phyloP scores from a whole-genome alignment of 2,329 filamentous ascomycete genomes.

The Talaromyces atroroseus region DNA sequence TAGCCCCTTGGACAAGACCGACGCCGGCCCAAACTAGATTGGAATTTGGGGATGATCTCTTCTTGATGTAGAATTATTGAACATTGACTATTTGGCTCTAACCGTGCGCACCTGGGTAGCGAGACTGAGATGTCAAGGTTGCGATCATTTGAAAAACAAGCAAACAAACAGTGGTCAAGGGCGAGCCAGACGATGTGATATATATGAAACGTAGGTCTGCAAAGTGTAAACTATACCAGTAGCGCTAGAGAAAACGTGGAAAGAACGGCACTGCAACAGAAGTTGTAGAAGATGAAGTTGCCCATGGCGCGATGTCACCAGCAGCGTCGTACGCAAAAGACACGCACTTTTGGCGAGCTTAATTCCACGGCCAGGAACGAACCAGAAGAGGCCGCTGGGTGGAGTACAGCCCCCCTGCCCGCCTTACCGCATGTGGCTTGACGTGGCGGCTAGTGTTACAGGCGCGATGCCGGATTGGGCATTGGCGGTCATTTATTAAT shows the following conservation, averaged over 20 bases:
- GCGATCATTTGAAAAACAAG: too few relatives aligned
- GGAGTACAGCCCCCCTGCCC: conserved; percentile 8
- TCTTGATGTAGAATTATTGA: neutral
- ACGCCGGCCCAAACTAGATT: neutral
- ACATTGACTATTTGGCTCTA: too few relatives aligned
- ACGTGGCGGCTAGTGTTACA: neutral
- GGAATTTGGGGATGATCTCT: conserved; percentile 1
- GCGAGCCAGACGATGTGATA: neutral
- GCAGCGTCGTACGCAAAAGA: neutral
- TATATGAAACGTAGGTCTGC: neutral
- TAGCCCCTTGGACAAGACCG: neutral
- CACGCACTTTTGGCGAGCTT: conserved; percentile 3
- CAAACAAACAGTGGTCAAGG: too few relatives aligned
- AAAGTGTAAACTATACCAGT: too few relatives aligned
- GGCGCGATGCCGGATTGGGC: neutral
- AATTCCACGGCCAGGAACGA: conserved; percentile 12
- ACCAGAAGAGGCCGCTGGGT: conserved; percentile 2
- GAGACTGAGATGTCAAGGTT: too few relatives aligned
- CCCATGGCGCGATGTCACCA: neutral
- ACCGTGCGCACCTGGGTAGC: too few relatives aligned
- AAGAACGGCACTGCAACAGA: too few relatives aligned
- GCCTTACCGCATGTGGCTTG: conserved; percentile 3
- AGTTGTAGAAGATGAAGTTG: too few relatives aligned
- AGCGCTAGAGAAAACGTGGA: neutral
- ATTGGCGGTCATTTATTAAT: neutral